Conservation (phyloP, 768 basidiomycete species). For the Auricularia cornea region DNA sequence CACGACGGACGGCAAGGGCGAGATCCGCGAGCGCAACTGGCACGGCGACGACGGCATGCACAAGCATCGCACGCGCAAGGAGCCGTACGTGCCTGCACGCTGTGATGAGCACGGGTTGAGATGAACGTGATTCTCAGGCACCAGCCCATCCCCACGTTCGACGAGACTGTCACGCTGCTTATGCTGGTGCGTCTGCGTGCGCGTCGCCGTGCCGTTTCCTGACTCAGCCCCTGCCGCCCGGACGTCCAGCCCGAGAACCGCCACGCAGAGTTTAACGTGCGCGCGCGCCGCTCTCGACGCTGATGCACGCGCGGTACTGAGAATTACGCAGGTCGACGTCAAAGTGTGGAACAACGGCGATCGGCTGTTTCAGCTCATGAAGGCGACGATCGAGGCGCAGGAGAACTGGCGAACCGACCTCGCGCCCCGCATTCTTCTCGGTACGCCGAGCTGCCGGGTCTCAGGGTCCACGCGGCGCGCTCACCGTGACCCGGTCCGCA, state of each 20-base stretch:
- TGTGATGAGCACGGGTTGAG: background rate
- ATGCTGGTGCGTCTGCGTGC: slow-evolving; percentile 49
- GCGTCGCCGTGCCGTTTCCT: background rate
- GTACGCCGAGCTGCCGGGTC: background rate
- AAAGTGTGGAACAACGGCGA: slow-evolving; percentile 90
- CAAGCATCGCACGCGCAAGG: slow-evolving; percentile 68
- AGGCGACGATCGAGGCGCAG: slow-evolving; percentile 53
- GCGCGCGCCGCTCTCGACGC: slow-evolving; percentile 9
- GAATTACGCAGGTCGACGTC: slow-evolving; percentile 66
- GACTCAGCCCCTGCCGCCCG: no score
- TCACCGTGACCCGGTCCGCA: no score
- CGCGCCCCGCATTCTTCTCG: slow-evolving; percentile 73
- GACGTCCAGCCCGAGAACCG: slow-evolving; percentile 16
- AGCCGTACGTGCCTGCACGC: slow-evolving; percentile 32
- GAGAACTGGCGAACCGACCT: slow-evolving; percentile 65
- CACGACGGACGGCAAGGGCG: slow-evolving; percentile 33
- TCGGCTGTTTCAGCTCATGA: slow-evolving; percentile 74
- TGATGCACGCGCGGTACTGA: background rate
- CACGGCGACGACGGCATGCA: slow-evolving; percentile 63
- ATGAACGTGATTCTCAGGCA: slow-evolving; percentile 16
- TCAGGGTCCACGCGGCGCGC: no score
- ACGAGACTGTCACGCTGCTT: slow-evolving; percentile 68
- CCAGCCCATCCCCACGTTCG: slow-evolving; percentile 87
- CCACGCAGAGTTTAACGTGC: slow-evolving; percentile 32
- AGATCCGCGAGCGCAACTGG: slow-evolving; percentile 66